Percentiles rank a stretch among this genome's conserved stretches.
phyloP scores from a whole-genome alignment of 805 yeast genomes.

The Myxozyma lipomycoides region DNA sequence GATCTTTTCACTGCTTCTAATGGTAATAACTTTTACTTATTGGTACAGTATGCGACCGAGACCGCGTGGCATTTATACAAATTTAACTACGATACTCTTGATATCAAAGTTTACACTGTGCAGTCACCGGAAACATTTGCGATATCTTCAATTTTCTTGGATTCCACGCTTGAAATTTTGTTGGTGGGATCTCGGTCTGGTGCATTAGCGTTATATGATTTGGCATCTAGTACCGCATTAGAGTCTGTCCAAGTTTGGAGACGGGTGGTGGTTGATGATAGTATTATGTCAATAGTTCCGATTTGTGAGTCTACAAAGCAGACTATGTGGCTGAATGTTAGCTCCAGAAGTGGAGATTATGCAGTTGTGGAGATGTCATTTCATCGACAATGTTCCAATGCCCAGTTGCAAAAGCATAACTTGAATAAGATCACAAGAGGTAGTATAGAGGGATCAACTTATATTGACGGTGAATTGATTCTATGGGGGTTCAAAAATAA shows the following conservation, averaged over 20 bases:
- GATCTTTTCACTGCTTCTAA: conserved; percentile 25
- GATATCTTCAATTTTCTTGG: conserved; percentile 53
- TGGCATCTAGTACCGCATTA: neutral
- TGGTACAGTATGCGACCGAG: conserved; percentile 68
- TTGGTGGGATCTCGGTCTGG: conserved; percentile 72
- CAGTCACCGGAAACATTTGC: conserved; percentile 47
- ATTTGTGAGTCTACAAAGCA: neutral
- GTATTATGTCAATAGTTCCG: conserved; percentile 6
- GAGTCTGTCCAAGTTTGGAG: conserved; percentile 11
- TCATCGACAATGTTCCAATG: neutral
- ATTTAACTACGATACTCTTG: neutral
- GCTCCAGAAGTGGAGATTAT: neutral
- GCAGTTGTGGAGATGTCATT: neutral
- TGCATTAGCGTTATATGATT: conserved; percentile 54
- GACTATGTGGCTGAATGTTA: neutral
- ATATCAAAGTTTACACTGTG: conserved; percentile 1
- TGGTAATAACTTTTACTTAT: conserved; percentile 31
- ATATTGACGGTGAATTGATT: conserved; percentile 45
- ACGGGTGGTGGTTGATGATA: conserved; percentile 25
- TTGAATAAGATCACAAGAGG: conserved; percentile 73
- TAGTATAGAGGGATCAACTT: conserved; percentile 64
- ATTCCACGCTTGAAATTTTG: conserved; percentile 40
- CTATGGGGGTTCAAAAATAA: conserved; percentile 82
- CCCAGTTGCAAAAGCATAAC: no score
- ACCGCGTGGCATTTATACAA: conserved; percentile 43